Evolutionary conservation across 805 yeast genomes (phyloP).

Genomic region (Zygosaccharomyces kombuchaensis): DNA sequence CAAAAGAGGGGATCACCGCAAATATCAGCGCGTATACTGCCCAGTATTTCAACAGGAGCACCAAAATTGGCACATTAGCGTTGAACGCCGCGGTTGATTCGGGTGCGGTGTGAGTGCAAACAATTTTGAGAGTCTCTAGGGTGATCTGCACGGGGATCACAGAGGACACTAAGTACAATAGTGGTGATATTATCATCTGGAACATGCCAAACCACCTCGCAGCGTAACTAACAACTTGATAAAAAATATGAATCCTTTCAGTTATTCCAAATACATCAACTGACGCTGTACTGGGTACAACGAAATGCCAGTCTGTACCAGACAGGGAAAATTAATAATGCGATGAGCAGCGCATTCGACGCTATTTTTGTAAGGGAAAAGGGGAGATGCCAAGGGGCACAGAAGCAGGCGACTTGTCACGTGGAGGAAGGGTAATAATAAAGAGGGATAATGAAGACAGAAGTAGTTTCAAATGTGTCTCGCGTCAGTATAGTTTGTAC

Average conservation of each 20-base stretch:
- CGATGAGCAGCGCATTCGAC: neutral
- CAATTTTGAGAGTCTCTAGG: conserved; percentile 17
- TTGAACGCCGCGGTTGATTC: conserved; percentile 5
- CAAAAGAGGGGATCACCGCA: conserved; percentile 15
- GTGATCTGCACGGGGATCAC: conserved; percentile 26
- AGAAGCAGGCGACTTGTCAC: neutral
- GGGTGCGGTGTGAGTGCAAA: conserved; percentile 2
- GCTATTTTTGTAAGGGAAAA: neutral
- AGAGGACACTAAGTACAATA: conserved; percentile 17
- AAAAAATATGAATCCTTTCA: neutral
- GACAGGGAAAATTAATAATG: neutral
- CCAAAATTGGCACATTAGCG: conserved; percentile 7
- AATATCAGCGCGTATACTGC: conserved; percentile 16
- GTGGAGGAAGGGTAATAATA: neutral
- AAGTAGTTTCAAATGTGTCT: neutral
- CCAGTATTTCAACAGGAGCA: conserved; percentile 24
- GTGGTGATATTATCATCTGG: conserved; percentile 9
- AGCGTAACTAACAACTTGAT: neutral
- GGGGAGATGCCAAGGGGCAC: neutral
- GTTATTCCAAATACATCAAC: neutral
- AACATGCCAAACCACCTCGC: neutral
- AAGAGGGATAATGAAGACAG: neutral
- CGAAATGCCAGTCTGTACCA: neutral
- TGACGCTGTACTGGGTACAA: neutral
- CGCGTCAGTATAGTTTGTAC: neutral